Evolutionary conservation across 1,284 basidiomycete genomes (phyloP).

Genomic region (Hemileia vastatrix): DNA sequence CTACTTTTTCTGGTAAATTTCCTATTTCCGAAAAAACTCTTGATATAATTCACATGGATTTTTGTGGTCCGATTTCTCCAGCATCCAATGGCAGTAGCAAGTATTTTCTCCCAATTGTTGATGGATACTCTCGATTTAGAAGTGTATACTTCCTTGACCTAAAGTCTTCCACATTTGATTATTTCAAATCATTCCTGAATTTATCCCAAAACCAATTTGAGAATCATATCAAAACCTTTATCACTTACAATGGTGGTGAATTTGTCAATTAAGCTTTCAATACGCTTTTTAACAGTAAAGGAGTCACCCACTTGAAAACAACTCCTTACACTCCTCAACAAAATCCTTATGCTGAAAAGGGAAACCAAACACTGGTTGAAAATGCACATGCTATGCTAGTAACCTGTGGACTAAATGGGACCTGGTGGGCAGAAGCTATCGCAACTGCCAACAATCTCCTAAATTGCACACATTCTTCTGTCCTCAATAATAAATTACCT

Average conservation of each 20-base stretch:
- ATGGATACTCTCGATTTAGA: not conserved
- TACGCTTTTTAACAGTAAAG: not conserved
- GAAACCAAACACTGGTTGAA: not conserved
- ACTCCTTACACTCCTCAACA: conserved; percentile 13
- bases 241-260: conserved; percentile 11
- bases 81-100: not conserved
- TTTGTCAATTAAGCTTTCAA: not conserved
- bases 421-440: not conserved
- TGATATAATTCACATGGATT: conserved; percentile 9
- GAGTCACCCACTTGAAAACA: not conserved
- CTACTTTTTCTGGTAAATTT: not conserved
- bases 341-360: conserved; percentile 7
- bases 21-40: not conserved
- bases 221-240: too few relatives aligned
- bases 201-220: too few relatives aligned
- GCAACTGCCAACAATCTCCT: not conserved
- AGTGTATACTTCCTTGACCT: not conserved
- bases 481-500: not conserved
- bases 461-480: not conserved
- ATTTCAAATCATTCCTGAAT: too few relatives aligned
- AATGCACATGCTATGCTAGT: not conserved
- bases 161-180: conserved; percentile 1
- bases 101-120: conserved; percentile 3
- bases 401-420: not conserved
- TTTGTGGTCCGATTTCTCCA: conserved; percentile 9